Percentiles rank a stretch among this genome's conserved stretches.
Conservation (phyloP, 2,329 filamentous ascomycete genomes). For the Ophiostoma pallidulum region DNA sequence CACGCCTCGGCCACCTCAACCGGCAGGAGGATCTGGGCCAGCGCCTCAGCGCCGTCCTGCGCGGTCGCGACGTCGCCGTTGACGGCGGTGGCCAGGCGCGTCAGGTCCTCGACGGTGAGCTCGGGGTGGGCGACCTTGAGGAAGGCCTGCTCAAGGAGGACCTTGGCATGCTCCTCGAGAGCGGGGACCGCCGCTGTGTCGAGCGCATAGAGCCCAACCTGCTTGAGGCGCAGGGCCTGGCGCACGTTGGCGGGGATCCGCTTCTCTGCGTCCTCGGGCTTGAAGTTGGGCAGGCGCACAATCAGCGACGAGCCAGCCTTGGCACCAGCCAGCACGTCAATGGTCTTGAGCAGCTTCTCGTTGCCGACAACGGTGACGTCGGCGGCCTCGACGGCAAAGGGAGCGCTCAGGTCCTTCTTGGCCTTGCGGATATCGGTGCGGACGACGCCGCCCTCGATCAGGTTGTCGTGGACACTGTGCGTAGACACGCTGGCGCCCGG, state of each 20-base stretch:
- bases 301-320: conserved; percentile 65
- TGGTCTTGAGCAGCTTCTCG: conserved; percentile 66
- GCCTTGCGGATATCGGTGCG: conserved; percentile 81
- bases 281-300: conserved; percentile 66
- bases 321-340: conserved; percentile 63
- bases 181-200: conserved; percentile 61
- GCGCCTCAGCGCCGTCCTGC: conserved; percentile 46
- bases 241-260: conserved; percentile 62
- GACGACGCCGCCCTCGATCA: conserved; percentile 64
- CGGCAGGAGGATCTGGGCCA: conserved; percentile 61
- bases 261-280: conserved; percentile 86
- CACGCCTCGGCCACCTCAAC: conserved; percentile 73
- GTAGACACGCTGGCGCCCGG: conserved; percentile 53
- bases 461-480: conserved; percentile 56
- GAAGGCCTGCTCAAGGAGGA: conserved; percentile 74
- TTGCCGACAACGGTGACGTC: conserved; percentile 73
- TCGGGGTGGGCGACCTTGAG: conserved; percentile 65
- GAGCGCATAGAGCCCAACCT: conserved; percentile 62
- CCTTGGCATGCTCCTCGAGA: conserved; percentile 54
- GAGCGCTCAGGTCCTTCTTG: conserved; percentile 54
- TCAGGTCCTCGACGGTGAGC: conserved; percentile 49
- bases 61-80: conserved; percentile 41
- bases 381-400: conserved; percentile 70
- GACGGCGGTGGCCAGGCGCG: conserved; percentile 52
- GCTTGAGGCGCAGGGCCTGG: conserved; percentile 61